Evolutionary conservation across 1,139 yeast genomes (phyloP).

Genomic region (Debaryomyces psychrophilus): DNA sequence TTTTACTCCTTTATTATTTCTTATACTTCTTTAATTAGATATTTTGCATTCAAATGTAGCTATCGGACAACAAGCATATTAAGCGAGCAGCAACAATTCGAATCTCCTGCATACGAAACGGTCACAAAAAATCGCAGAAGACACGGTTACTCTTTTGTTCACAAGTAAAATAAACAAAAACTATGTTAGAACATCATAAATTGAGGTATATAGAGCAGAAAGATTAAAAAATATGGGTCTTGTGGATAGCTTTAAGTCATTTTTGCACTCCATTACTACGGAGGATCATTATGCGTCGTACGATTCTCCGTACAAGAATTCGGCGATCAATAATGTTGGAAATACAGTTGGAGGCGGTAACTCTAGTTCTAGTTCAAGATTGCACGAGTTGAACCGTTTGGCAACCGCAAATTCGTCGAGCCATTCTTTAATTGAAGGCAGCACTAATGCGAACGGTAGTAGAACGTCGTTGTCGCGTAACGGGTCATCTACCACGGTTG

Average conservation of each 20-base stretch:
- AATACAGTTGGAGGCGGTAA: constrained; percentile 23
- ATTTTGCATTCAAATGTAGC: constrained; percentile 4
- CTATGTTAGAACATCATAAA: background rate
- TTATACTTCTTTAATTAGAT: constrained; percentile 3
- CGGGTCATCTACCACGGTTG: constrained; percentile 26
- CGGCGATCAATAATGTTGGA: constrained; percentile 23
- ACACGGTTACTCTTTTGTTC: background rate
- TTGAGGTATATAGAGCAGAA: background rate
- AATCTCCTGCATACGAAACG: background rate
- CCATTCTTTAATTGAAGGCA: constrained; percentile 28
- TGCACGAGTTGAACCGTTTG: constrained; percentile 39
- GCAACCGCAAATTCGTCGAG: constrained; percentile 32
- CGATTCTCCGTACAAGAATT: constrained; percentile 47
- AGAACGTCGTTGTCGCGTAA: constrained; percentile 12
- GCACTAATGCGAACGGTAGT: constrained; percentile 14
- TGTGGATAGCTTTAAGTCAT: constrained; percentile 49
- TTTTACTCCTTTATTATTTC: background rate
- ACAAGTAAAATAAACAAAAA: constrained; percentile 1
- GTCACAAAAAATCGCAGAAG: constrained; percentile 3
- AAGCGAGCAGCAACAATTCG: background rate
- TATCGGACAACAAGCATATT: background rate
- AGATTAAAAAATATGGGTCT: constrained; percentile 37
- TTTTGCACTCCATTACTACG: constrained; percentile 63
- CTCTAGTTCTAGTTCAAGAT: constrained; percentile 34
- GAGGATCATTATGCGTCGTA: constrained; percentile 67